phyloP scores from a whole-genome alignment of 495 filamentous ascomycete genomes.

The Penicillium pulvis region DNA sequence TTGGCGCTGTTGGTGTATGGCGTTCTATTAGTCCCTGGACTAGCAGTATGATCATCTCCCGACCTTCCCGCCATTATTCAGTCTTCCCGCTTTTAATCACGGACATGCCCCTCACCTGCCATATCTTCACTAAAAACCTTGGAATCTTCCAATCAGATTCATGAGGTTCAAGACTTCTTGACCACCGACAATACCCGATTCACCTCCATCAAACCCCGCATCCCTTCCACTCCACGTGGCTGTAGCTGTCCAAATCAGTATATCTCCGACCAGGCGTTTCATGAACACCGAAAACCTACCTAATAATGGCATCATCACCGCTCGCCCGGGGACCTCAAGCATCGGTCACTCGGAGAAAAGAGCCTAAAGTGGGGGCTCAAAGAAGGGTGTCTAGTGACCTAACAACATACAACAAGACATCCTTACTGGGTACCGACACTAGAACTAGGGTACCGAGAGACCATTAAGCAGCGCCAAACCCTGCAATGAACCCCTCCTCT shows the following conservation, averaged over 20 bases:
- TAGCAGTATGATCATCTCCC: neutral
- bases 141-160: neutral
- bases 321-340: neutral
- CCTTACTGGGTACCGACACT: neutral
- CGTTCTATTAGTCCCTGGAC: neutral
- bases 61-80: neutral
- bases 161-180: neutral
- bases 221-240: slow-evolving; percentile 2
- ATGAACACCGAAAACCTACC: neutral
- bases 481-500: neutral
- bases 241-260: slow-evolving; percentile 1
- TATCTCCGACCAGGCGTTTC: neutral
- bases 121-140: slow-evolving; percentile 1
- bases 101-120: neutral
- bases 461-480: slow-evolving; percentile 1
- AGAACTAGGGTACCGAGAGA: neutral
- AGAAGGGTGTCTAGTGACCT: neutral
- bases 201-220: slow-evolving; percentile 3
- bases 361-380: neutral
- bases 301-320: neutral
- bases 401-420: neutral
- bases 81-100: neutral
- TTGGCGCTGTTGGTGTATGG: neutral
- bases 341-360: too few relatives aligned
- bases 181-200: slow-evolving; percentile 5